A percentile compares a stretch with the other conserved stretches of the same genome.
Evolutionary conservation across 2,329 filamentous ascomycete species (phyloP).

Genomic region (Septoria linicola): DNA sequence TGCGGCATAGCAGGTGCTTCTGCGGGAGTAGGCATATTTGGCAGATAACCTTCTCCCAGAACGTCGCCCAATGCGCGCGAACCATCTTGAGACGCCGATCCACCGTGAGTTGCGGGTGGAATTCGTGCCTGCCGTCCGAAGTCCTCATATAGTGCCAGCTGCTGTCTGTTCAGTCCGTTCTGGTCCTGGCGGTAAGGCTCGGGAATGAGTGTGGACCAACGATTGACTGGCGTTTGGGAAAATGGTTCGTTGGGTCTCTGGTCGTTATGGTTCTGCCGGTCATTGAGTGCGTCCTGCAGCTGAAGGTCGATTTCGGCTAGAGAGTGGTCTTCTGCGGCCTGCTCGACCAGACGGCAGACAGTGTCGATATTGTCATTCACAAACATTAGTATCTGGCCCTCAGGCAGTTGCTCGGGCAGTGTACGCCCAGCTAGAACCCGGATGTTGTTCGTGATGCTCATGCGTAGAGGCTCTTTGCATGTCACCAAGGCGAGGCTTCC

Average conservation of each 20-base stretch:
- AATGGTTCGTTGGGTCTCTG: conserved; percentile 80
- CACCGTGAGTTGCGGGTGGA: conserved; percentile 50
- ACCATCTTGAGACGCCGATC: conserved; percentile 57
- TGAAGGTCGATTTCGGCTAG: conserved; percentile 93
- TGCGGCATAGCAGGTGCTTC: conserved; percentile 62
- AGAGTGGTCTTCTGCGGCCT: conserved; percentile 90
- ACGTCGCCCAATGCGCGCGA: conserved; percentile 62
- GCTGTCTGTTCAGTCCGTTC: conserved; percentile 73
- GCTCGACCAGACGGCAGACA: conserved; percentile 90
- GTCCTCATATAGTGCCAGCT: conserved; percentile 94
- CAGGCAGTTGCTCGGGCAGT: conserved; percentile 71
- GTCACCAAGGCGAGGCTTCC: conserved; percentile 95
- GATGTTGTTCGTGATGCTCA: conserved; percentile 97
- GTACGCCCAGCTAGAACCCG: conserved; percentile 69
- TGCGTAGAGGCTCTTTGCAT: conserved; percentile 92
- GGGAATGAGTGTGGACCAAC: conserved; percentile 91
- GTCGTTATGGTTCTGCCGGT: conserved; percentile 71
- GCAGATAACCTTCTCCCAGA: conserved; percentile 62
- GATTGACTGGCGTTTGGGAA: conserved; percentile 73
- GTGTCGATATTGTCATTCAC: conserved; percentile 96
- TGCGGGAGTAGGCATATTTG: conserved; percentile 62
- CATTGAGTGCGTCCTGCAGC: conserved; percentile 76
- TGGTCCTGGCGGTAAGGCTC: conserved; percentile 87
- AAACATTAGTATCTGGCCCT: conserved; percentile 96
- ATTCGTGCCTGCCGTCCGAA: conserved; percentile 81